Conservation (phyloP, 306 rosid species). For the Casuarina glauca region DNA sequence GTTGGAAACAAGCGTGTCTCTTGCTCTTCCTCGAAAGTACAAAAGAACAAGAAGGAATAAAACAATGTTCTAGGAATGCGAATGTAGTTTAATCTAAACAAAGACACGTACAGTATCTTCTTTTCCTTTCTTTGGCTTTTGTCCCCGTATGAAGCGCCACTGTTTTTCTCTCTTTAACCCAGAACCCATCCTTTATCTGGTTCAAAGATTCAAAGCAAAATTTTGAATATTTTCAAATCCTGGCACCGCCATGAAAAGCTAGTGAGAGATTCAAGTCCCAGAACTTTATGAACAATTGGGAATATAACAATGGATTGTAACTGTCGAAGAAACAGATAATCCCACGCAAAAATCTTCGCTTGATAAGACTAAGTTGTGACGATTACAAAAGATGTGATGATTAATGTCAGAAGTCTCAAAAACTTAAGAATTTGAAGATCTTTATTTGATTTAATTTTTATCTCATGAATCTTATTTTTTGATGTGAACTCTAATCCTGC, state of each 20-base stretch:
- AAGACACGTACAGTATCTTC: conserved; percentile 24
- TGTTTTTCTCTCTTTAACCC: conserved; percentile 6
- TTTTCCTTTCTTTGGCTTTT: conserved; percentile 36
- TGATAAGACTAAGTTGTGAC: too few relatives aligned
- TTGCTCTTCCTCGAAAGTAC: background rate
- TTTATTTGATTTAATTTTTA: too few relatives aligned
- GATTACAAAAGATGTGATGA: too few relatives aligned
- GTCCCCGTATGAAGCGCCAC: conserved; percentile 32
- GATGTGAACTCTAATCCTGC: too few relatives aligned
- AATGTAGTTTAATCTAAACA: conserved; percentile 30
- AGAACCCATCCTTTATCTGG: background rate
- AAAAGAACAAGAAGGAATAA: conserved; percentile 2
- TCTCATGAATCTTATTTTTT: too few relatives aligned
- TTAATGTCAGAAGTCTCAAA: too few relatives aligned
- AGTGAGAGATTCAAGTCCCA: conserved; percentile 13
- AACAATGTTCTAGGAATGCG: conserved; percentile 29
- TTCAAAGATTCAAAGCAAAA: conserved; percentile 34
- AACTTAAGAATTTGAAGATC: too few relatives aligned
- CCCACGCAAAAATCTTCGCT: too few relatives aligned
- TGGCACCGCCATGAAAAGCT: too few relatives aligned
- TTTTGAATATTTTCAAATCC: background rate
- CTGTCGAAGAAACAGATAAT: too few relatives aligned
- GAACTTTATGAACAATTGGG: too few relatives aligned
- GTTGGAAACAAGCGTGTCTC: background rate
- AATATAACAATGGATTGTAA: too few relatives aligned